phyloP scores from a whole-genome alignment of 306 rosid species.

The Trifolium subterraneum region DNA sequence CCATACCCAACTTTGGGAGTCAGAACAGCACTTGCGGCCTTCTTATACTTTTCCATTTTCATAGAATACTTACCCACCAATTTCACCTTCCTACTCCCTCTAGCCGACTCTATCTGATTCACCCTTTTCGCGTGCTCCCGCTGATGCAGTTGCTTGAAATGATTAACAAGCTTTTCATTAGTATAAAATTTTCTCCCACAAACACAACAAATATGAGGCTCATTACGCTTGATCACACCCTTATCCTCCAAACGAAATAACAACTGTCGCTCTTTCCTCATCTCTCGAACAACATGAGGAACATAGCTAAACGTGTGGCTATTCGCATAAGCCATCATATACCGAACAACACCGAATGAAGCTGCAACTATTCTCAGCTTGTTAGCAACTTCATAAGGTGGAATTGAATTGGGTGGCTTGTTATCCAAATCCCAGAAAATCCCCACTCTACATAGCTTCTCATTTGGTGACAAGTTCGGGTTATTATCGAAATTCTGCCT shows the following conservation, averaged over 20 bases:
- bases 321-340: constrained; percentile 79
- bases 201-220: constrained; percentile 68
- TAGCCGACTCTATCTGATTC: constrained; percentile 76
- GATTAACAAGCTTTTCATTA: constrained; percentile 69
- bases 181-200: constrained; percentile 77
- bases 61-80: constrained; percentile 79
- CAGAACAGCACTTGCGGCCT: constrained; percentile 61
- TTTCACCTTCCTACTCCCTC: constrained; percentile 72
- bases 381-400: constrained; percentile 72
- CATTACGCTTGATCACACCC: constrained; percentile 58
- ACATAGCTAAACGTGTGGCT: constrained; percentile 56
- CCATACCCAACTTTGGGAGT: constrained; percentile 67
- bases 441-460: constrained; percentile 55
- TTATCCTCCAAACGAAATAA: constrained; percentile 59
- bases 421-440: constrained; percentile 89
- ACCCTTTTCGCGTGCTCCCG: constrained; percentile 72
- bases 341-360: constrained; percentile 65
- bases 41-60: constrained; percentile 89
- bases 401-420: constrained; percentile 74
- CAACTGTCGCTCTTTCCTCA: constrained; percentile 55
- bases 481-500: constrained; percentile 27
- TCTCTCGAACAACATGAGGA: constrained; percentile 59
- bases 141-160: constrained; percentile 79
- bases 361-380: constrained; percentile 73
- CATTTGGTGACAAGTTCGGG: constrained; percentile 31